Evolutionary conservation across 306 rosid species (phyloP).

Genomic region (Acacia crassicarpa): DNA sequence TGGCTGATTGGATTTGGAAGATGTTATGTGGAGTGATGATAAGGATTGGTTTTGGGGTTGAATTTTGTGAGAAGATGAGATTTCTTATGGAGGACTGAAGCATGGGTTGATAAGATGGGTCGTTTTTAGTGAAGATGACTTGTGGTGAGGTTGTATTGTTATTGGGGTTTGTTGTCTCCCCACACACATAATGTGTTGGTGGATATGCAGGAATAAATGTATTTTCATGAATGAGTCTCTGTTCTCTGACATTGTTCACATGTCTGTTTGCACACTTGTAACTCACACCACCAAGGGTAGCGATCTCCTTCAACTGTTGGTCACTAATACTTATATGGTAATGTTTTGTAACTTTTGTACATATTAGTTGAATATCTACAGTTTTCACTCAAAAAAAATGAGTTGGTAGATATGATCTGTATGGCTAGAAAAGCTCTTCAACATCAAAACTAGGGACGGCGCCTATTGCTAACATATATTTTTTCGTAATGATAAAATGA

Average conservation of each 20-base stretch:
- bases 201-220: background rate
- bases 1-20: slow-evolving; percentile 31
- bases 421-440: background rate
- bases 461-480: background rate
- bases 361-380: too few relatives aligned
- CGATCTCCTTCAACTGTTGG: too few relatives aligned
- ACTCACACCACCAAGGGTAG: too few relatives aligned
- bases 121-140: slow-evolving; percentile 22
- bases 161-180: background rate
- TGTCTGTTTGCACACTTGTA: too few relatives aligned
- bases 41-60: slow-evolving; percentile 46
- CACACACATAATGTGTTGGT: background rate
- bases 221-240: too few relatives aligned
- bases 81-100: slow-evolving; percentile 45
- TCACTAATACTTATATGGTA: too few relatives aligned
- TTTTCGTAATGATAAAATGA: background rate
- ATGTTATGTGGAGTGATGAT: slow-evolving; percentile 42
- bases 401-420: background rate
- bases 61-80: slow-evolving; percentile 33
- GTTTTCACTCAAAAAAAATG: background rate
- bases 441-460: background rate
- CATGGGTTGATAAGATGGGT: slow-evolving; percentile 34
- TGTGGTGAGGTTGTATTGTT: background rate
- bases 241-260: too few relatives aligned
- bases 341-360: too few relatives aligned